A percentile compares a stretch with the other conserved stretches of the same genome.
These are phyloP conservation scores for Suhomyces maxii DNA, from an alignment of 1,139 yeast genomes.

Conservation along the genomic window DNA sequence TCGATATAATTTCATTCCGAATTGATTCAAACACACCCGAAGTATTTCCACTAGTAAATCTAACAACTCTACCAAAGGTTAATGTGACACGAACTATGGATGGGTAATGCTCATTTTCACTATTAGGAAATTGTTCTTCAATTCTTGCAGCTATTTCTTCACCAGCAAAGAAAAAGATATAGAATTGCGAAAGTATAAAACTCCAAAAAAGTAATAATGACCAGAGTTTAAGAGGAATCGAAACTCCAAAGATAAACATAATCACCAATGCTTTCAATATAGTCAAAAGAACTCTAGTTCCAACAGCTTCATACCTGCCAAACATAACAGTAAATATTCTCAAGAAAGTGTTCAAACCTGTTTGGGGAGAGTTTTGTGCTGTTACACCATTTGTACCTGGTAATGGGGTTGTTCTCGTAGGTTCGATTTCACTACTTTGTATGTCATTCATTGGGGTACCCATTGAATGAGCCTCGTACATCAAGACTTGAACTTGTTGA, in stretches of 20 bases:
- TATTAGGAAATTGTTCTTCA: conserved; percentile 5
- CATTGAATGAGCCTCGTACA: conserved; percentile 2
- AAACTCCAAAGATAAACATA: conserved; percentile 14
- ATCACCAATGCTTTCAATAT: conserved; percentile 12
- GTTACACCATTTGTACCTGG: background rate
- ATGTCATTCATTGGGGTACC: background rate
- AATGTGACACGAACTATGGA: background rate
- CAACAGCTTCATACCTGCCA: conserved; percentile 4
- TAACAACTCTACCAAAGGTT: conserved; percentile 2
- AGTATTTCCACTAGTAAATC: conserved; percentile 11
- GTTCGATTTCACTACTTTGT: background rate
- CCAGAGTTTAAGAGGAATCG: conserved; percentile 8
- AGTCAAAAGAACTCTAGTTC: background rate
- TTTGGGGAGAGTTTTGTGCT: background rate
- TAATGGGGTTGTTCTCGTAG: background rate
- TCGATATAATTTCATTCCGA: conserved; percentile 17
- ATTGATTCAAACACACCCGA: conserved; percentile 5
- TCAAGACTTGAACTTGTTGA: conserved; percentile 11
- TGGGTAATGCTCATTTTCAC: background rate
- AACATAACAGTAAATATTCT: conserved; percentile 1
- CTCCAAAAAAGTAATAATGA: conserved; percentile 4
- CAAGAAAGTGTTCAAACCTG: background rate
- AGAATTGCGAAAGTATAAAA: conserved; percentile 3
- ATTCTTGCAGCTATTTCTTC: conserved; percentile 16
- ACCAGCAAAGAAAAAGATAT: conserved; percentile 15